These are phyloP conservation scores for Candida gorgasii DNA, from an alignment of 805 yeast species.

Conservation along the genomic window DNA sequence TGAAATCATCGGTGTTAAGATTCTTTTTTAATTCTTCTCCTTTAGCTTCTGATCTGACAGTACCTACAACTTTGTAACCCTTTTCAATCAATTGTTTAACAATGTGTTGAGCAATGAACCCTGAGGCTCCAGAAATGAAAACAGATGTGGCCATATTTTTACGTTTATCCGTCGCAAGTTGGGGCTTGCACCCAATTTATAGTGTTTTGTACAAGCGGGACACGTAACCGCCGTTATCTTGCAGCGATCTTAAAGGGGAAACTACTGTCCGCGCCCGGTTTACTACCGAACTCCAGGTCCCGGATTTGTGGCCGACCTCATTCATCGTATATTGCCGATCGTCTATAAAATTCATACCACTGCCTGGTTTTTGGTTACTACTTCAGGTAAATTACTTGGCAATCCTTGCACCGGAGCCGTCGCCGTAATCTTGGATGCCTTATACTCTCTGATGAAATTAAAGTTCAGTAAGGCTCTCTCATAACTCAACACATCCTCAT, in stretches of 20 bases:
- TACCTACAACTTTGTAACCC: conserved; percentile 42
- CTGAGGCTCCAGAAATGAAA: conserved; percentile 54
- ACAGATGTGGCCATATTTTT: conserved; percentile 29
- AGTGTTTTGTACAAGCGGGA: too few relatives aligned
- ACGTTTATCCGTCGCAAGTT: too few relatives aligned
- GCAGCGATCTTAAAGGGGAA: too few relatives aligned
- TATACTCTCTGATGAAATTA: not conserved
- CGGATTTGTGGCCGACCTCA: too few relatives aligned
- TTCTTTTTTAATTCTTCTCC: conserved; percentile 34
- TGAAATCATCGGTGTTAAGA: conserved; percentile 32
- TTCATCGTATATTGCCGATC: too few relatives aligned
- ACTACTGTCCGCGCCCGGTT: too few relatives aligned
- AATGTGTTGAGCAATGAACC: conserved; percentile 52
- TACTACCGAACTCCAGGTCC: too few relatives aligned
- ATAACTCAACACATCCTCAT: conserved; percentile 12
- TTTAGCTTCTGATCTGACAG: conserved; percentile 15
- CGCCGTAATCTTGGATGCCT: not conserved
- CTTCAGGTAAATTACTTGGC: not conserved
- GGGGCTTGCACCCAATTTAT: too few relatives aligned
- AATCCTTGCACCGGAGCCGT: not conserved
- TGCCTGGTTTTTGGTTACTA: not conserved
- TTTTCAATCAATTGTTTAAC: conserved; percentile 39
- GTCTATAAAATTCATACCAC: too few relatives aligned
- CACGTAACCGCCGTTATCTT: too few relatives aligned
- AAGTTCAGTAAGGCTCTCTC: conserved; percentile 11